Percentiles rank a stretch among this genome's conserved stretches.
Conservation (phyloP, 2,329 filamentous ascomycete species). For the Phialemonium atrogriseum region DNA sequence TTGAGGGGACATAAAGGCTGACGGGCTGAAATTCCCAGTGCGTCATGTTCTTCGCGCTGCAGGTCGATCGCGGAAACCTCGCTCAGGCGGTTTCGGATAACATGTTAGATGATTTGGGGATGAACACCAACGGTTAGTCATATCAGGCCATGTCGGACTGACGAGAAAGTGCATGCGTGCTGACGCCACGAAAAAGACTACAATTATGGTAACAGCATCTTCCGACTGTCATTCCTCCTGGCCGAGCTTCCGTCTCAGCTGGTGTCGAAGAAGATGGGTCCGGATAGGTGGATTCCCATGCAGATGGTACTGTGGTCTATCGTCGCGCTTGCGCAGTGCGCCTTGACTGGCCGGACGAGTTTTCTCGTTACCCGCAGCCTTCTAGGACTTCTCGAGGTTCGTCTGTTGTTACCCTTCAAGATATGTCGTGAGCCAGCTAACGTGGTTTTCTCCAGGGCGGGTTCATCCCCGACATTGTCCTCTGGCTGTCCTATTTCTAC, state of each 20-base stretch:
- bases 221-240: conserved; percentile 39
- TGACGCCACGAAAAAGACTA: conserved; percentile 20
- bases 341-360: conserved; percentile 8
- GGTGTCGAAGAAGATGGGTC: conserved; percentile 39
- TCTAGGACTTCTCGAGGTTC: conserved; percentile 16
- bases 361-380: conserved; percentile 15
- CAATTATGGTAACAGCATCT: conserved; percentile 43
- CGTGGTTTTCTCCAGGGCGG: conserved; percentile 15
- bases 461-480: conserved; percentile 18
- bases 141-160: not conserved
- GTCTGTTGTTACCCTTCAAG: not conserved
- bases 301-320: conserved; percentile 19
- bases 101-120: conserved; percentile 44
- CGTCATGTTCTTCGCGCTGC: conserved; percentile 53
- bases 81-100: conserved; percentile 52
- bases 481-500: conserved; percentile 20
- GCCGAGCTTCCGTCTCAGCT: conserved; percentile 53
- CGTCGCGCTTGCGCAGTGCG: conserved; percentile 15
- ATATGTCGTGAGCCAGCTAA: no score
- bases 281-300: conserved; percentile 19
- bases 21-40: conserved; percentile 25
- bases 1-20: not conserved
- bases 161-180: no score
- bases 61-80: conserved; percentile 54
- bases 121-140: conserved; percentile 32